Conservation (phyloP, 1,284 basidiomycete species). For the Xerocomus amazonicus region DNA sequence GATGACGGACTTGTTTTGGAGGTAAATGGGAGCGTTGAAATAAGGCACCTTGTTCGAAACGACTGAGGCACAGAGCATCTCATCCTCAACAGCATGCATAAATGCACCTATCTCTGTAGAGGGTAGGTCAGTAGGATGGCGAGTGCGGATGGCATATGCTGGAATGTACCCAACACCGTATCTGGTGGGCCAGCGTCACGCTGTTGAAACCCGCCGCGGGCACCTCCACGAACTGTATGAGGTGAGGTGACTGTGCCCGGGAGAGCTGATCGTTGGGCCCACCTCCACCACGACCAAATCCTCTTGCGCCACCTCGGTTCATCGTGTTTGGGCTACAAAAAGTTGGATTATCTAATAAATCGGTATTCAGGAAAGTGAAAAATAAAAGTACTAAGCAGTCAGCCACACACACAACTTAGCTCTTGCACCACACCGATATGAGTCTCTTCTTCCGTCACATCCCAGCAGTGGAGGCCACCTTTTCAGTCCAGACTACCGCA, state of each 20-base stretch:
- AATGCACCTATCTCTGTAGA: constrained; percentile 81
- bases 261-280: constrained; percentile 4
- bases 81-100: constrained; percentile 93
- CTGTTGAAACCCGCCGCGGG: constrained; percentile 66
- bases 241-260: constrained; percentile 1
- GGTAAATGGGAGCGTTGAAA: constrained; percentile 99
- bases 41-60: constrained; percentile 92
- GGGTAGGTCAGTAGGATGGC: constrained; percentile 1
- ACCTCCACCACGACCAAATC: constrained; percentile 45
- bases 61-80: constrained; percentile 92
- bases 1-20: constrained; percentile 95
- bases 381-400: too few relatives aligned
- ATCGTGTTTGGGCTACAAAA: constrained; percentile 30
- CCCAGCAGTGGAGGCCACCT: constrained; percentile 23
- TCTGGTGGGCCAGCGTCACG: constrained; percentile 83
- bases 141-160: background rate
- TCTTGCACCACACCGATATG: constrained; percentile 13
- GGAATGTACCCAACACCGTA: constrained; percentile 65
- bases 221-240: constrained; percentile 47
- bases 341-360: constrained; percentile 14
- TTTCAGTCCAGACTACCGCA: constrained; percentile 13
- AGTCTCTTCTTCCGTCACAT: constrained; percentile 32
- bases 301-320: constrained; percentile 48
- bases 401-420: too few relatives aligned
- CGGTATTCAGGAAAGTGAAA: too few relatives aligned